Evolutionary conservation across 805 yeast species (phyloP), one percentile per base, ranked within the genome.

Genomic region (Ogataea sp.): DNA sequence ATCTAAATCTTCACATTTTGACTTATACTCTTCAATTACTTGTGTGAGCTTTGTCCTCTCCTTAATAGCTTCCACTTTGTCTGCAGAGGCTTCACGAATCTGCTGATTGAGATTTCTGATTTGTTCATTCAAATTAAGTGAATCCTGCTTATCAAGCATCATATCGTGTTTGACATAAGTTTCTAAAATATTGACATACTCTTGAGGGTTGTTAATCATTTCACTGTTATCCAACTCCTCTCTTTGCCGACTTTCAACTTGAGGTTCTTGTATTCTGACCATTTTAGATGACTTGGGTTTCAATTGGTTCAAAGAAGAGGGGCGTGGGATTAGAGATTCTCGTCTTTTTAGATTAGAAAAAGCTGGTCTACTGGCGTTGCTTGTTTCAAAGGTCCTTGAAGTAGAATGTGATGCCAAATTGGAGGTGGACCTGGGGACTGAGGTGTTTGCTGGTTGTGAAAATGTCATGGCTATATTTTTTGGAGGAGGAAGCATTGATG

Each of bases 121-220:
- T 36, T 42, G 43, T 15, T 44, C 42, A 8, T 37, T 37, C 5
- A 50, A 32, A 29, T 47, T 48, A 6, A 46, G 39, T 10, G 44
- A 41, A 34, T 48, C 51, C 32, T 48, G 52, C 24, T 50, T 50
- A 36, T 50, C 54, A 15, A 50, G 31, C 4, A 50, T 47, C 33
- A 48, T 34, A 35, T 50, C 54, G 27, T 50, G 52, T 29, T 48
- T 45, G n/a, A 48, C 45, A 36, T 45, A 50, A 1, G 52, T 52
- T 31, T 50, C 52, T 11, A 50, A 34, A 2, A 50, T 39, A 24
- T 50, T 51, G 7, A 50, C 46, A 33, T 46, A 50, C 34, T 48
- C 52, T 14, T 42, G 47, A 2, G 53, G 49, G 9, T 34, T 26
- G 8, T 11, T 23, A 7, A 23, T 8, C 26, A 23, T 23, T 23